Evolutionary conservation across 768 basidiomycete species (phyloP).

Genomic region (Agaricus sinodeliciosus): DNA sequence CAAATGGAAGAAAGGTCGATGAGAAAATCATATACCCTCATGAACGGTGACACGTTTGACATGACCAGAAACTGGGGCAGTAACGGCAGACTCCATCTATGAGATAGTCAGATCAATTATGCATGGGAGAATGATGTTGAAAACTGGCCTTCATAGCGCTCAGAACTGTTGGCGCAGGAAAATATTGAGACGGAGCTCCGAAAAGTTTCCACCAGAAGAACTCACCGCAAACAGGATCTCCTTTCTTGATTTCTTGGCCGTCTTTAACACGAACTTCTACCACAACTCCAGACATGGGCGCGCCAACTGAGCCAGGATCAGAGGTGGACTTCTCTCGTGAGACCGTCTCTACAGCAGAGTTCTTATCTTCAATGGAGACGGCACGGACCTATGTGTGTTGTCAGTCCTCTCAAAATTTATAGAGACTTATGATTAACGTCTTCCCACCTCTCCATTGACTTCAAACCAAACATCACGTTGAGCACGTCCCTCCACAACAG

Average conservation of each 20-base stretch:
- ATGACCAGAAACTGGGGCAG: constrained; percentile 93
- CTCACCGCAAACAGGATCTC: constrained; percentile 89
- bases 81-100: constrained; percentile 97
- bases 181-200: constrained; percentile 16
- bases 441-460: constrained; percentile 84
- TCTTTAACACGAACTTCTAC: constrained; percentile 98
- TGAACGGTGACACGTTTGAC: constrained; percentile 89
- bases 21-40: constrained; percentile 49
- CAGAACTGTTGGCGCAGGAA: constrained; percentile 48
- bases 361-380: constrained; percentile 93
- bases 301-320: constrained; percentile 96
- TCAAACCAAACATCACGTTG: constrained; percentile 98
- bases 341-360: constrained; percentile 92
- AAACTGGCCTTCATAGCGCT: constrained; percentile 90
- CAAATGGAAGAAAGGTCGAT: not conserved
- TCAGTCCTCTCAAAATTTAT: constrained; percentile 10
- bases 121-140: constrained; percentile 10
- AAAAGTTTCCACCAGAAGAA: constrained; percentile 16
- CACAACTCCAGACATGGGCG: constrained; percentile 97
- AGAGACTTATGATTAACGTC: constrained; percentile 7
- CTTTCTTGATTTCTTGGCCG: constrained; percentile 96
- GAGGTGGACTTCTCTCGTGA: constrained; percentile 90
- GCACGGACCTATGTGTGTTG: constrained; percentile 67
- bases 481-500: constrained; percentile 86
- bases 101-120: constrained; percentile 14